Evolutionary conservation across 371 early-diverging fungal genomes (phyloP), one percentile per base, ranked within the genome.

Genomic region (Zychaea mexicana): DNA sequence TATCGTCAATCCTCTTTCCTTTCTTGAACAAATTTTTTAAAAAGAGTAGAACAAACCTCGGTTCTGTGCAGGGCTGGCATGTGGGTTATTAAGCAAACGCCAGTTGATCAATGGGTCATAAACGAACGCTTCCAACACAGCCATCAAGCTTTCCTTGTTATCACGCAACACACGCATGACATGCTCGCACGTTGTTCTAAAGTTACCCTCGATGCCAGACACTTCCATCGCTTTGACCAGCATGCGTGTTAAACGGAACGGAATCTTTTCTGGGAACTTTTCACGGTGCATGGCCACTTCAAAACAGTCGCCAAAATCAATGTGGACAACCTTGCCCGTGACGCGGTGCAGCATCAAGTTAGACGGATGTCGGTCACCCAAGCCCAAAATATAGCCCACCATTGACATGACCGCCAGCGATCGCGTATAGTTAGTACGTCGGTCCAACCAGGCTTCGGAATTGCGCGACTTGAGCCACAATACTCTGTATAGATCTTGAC

Each of bases 281-380:
- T 98, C 98, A 49, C 99, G 90, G 66, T 96, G 94, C 89, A 94
- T 94, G 8, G 98, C 96, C 21, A 97, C 93, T 45, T 99, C 99
- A 67, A 99, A 99, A 77, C 99, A 98, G 69, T 98, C 98, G 36
- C 99, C 99, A 77, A 99, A 96, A 77, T 99, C 99, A 68, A 99
- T 98, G 64, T 99, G 99, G n/a, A 98, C 91, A 9, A 98, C 91
- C 71, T 97, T 97, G 69, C 98, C 98, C 3, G 95, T 92, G 36
- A 84, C 87, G 24, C 93, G 83, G 66, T 99, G 96, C 61, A 99
- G 72, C 95, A 99, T 96, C 53, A 99, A 82, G 70, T 99, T 99
- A 13, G 98, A 96, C 5, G 99, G 98, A 77, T 99, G 99, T 13
- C 99, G 85, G 76, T 99, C 99, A 8, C 99, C 99, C 21, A 99